Evolutionary conservation across 2,329 filamentous ascomycete genomes (phyloP).

Genomic region (Chaetomium sp.): DNA sequence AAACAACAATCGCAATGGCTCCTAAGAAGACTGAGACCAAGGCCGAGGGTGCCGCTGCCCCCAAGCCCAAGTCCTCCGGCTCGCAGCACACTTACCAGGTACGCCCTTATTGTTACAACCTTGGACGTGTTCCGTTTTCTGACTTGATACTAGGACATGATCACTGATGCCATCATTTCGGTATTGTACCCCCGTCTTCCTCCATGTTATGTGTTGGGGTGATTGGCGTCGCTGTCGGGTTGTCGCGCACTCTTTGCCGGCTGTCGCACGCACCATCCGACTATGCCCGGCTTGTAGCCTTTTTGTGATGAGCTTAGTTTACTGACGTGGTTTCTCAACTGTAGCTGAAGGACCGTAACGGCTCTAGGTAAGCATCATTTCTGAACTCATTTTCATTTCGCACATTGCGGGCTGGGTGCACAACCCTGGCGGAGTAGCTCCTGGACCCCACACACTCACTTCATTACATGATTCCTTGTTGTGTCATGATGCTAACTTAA

Average conservation of each 20-base stretch:
- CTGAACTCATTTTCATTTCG: no score
- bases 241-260: background rate
- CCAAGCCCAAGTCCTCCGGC: constrained; percentile 36
- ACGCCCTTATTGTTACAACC: constrained; percentile 26
- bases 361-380: constrained; percentile 40
- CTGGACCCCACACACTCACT: no score
- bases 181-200: constrained; percentile 40
- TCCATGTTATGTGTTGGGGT: constrained; percentile 29
- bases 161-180: constrained; percentile 54
- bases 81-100: constrained; percentile 55
- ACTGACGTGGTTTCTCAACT: constrained; percentile 35
- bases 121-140: constrained; percentile 24
- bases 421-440: no score
- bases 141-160: constrained; percentile 49
- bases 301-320: constrained; percentile 16
- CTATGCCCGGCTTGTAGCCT: background rate
- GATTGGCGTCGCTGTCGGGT: constrained; percentile 19
- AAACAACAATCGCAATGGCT: constrained; percentile 43
- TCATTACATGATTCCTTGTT: background rate
- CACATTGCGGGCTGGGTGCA: no score
- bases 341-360: constrained; percentile 58
- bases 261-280: background rate
- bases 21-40: constrained; percentile 56
- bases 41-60: constrained; percentile 31
- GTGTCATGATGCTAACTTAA: constrained; percentile 27